Percentiles rank a stretch among this genome's conserved stretches.
phyloP scores from a whole-genome alignment of 306 rosid species.

The Mimosa bimucronata region DNA sequence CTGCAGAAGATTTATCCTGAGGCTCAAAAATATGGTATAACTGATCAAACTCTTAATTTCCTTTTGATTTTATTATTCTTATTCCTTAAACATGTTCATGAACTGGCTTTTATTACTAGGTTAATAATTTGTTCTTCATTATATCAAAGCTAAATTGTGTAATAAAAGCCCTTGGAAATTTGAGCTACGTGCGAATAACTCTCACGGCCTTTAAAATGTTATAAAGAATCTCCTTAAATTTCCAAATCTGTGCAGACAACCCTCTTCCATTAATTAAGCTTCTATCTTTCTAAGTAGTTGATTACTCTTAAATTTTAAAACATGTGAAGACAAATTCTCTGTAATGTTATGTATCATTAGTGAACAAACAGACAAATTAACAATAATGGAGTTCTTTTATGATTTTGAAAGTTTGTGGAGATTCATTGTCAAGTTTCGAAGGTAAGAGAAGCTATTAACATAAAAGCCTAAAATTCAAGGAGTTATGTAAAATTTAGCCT shows the following conservation, averaged over 20 bases:
- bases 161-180: not conserved
- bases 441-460: not conserved
- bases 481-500: not conserved
- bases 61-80: not conserved
- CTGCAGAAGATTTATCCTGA: slow-evolving; percentile 44
- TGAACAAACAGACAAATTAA: not conserved
- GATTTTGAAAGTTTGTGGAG: not conserved
- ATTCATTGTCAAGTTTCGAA: not conserved
- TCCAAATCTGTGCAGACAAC: too few species aligned
- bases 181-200: too few species aligned
- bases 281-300: not conserved
- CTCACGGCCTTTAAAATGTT: too few species aligned
- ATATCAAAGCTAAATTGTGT: not conserved
- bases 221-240: not conserved
- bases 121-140: not conserved
- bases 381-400: not conserved
- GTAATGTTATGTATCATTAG: not conserved
- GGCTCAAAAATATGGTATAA: slow-evolving; percentile 49
- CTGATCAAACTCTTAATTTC: not conserved
- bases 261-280: too few species aligned
- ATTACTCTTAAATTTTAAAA: not conserved
- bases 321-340: not conserved
- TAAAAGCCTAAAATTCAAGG: not conserved
- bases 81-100: not conserved
- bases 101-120: not conserved